These are phyloP conservation scores for Boletus pseudo-olivaceus DNA, from an alignment of 768 basidiomycete genomes.

Conservation along the genomic window DNA sequence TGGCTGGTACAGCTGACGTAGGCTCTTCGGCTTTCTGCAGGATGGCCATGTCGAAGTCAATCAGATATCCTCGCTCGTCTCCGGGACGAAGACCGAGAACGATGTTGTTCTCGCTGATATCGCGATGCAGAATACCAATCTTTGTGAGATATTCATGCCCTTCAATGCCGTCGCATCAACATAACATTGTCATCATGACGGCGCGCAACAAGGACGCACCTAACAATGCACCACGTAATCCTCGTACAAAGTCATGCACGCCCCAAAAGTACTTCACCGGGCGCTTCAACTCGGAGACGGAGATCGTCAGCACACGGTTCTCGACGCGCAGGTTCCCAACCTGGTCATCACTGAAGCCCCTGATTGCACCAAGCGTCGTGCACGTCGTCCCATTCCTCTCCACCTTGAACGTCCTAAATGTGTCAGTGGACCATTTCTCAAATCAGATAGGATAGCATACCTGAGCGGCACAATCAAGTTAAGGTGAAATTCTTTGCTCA, in stretches of 20 bases:
- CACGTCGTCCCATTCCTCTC: background rate
- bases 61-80: background rate
- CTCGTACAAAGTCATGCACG: conserved; percentile 18
- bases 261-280: conserved; percentile 16
- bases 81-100: conserved; percentile 18
- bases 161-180: background rate
- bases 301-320: background rate
- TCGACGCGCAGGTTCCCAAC: background rate
- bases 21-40: background rate
- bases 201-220: conserved; percentile 5
- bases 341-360: background rate
- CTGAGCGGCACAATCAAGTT: background rate
- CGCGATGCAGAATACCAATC: conserved; percentile 15
- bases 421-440: background rate
- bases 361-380: background rate
- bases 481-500: background rate
- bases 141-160: conserved; percentile 16
- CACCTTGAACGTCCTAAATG: background rate
- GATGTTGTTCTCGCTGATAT: conserved; percentile 33
- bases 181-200: background rate
- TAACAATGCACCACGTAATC: conserved; percentile 9
- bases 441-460: background rate
- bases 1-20: background rate
- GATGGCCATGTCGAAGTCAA: conserved; percentile 16
- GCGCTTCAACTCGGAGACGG: conserved; percentile 1